Percentiles rank a stretch among this genome's conserved stretches.
These are phyloP conservation scores for Nitzschia inconspicua DNA, from an alignment of 108 stramenopile genomes.

Conservation along the genomic window DNA sequence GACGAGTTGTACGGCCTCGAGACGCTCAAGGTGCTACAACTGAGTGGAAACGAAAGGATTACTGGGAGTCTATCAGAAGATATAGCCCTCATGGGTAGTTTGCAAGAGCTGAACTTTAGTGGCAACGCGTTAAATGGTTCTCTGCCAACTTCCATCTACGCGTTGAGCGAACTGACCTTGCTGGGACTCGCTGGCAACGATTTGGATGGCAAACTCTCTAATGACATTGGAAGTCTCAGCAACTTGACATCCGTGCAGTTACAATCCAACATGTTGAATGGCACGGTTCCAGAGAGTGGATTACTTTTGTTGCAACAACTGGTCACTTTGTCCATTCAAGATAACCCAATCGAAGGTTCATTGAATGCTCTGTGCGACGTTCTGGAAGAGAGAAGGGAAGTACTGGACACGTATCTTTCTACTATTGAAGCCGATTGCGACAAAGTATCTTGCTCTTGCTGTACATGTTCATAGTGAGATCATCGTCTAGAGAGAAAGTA, in stretches of 20 bases:
- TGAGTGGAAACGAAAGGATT: slow-evolving; percentile 31
- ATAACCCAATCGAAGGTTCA: slow-evolving; percentile 30
- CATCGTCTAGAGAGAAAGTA: no score
- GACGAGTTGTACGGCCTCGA: slow-evolving; percentile 33
- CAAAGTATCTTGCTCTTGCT: slow-evolving; percentile 28
- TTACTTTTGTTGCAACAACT: slow-evolving; percentile 22
- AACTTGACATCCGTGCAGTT: slow-evolving; percentile 44
- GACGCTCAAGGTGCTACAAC: slow-evolving; percentile 7
- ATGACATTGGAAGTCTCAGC: slow-evolving; percentile 15
- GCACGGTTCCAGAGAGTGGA: slow-evolving; percentile 32
- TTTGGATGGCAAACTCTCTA: slow-evolving; percentile 26
- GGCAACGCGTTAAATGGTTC: slow-evolving; percentile 29
- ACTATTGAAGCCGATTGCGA: slow-evolving; percentile 27
- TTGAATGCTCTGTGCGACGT: slow-evolving; percentile 31
- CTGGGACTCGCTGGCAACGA: slow-evolving; percentile 38
- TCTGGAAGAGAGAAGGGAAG: slow-evolving; percentile 9
- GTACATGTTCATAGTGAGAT: no score
- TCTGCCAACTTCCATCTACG: slow-evolving; percentile 26
- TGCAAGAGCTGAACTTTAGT: slow-evolving; percentile 25
- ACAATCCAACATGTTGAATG: slow-evolving; percentile 53
- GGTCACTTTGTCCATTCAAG: slow-evolving; percentile 33
- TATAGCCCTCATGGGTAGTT: slow-evolving; percentile 14
- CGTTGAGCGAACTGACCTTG: slow-evolving; percentile 5
- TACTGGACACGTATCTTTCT: slow-evolving; percentile 20
- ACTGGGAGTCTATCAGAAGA: slow-evolving; percentile 25